Evolutionary conservation across 2,329 filamentous ascomycete species (phyloP), one percentile per base, ranked within the genome.

Genomic region (Lojkania enalia): DNA sequence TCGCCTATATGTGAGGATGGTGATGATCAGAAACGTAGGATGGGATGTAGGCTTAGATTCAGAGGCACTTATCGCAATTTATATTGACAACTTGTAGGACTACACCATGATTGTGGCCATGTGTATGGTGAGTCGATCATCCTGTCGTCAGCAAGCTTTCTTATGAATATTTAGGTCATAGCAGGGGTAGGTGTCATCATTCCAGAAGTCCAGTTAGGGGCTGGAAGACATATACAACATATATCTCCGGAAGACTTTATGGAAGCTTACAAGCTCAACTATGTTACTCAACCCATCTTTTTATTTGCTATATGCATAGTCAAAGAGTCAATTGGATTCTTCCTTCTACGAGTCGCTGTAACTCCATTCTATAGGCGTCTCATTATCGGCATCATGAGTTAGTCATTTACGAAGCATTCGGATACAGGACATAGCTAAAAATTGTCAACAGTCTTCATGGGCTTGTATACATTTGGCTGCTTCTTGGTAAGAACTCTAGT

Each of bases 281-380:
- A 79, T 42, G 67, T 76, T 14, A 71, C 70, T 2, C 77, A 79
- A 42, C 70, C 71, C 0, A 64, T 78, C 2, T 78, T 71, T 41
- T 52, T 79, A 40, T 52, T 74, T 14, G 75, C 73, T 1, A 72
- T 75, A 3, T 66, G 70, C 21, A 52, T 74, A 2, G 71, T 78
- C 49, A 80, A 79, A 54, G 61, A 78, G 7, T 78, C 76, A 0
- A 69, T 78, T 21, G 73, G 71, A 5, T 70, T 74, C 32, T 77
- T 78, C 52, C 61, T 80, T 15, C 66, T 78, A 27, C 67, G 77
- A 23, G 61, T 78, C 20, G 72, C 73, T 13, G 63, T 69, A 15
- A 56, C 60, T 11, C 66, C 64, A 29, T 61, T 61, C 4, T 77
- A 75, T 57, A 69, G 69, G 30, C 58, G 60, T 13, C 67, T 73